Conservation (phyloP, 2,329 filamentous ascomycete species). For the Exophiala calicioides region DNA sequence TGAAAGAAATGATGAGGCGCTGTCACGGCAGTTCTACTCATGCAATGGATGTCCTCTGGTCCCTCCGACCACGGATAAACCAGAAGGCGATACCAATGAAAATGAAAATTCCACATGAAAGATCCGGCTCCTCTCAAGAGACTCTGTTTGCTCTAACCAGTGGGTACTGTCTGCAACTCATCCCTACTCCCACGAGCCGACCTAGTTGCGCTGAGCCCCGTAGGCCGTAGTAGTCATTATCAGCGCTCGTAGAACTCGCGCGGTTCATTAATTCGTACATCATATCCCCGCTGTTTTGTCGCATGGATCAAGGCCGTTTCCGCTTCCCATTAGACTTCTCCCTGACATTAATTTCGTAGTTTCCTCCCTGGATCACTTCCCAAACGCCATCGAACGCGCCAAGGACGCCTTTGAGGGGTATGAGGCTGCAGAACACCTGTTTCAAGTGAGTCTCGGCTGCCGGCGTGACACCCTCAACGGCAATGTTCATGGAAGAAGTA, state of each 20-base stretch:
- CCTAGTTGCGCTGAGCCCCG: no score
- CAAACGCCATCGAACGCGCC: conserved; percentile 22
- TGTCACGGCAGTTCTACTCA: background rate
- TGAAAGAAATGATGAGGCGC: background rate
- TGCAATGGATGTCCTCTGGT: background rate
- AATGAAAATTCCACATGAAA: conserved; percentile 8
- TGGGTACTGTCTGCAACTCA: no score
- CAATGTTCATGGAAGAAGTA: conserved; percentile 18
- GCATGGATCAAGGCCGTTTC: background rate
- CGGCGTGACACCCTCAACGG: conserved; percentile 17
- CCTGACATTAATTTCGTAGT: conserved; percentile 7
- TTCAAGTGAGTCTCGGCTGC: conserved; percentile 18
- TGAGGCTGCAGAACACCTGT: conserved; percentile 24
- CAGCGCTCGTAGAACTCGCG: no score
- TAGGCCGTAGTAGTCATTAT: no score
- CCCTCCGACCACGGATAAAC: background rate
- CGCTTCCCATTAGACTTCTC: background rate
- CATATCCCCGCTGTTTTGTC: background rate
- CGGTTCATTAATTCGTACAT: background rate
- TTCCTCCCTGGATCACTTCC: conserved; percentile 17
- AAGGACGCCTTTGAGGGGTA: conserved; percentile 16
- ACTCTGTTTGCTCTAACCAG: no score
- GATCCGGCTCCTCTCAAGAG: no score
- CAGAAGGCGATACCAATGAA: conserved; percentile 16
- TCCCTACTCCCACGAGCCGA: no score